Evolutionary conservation across 495 filamentous ascomycete species (phyloP).

Genomic region (Hapsidospora chrysogenum): DNA sequence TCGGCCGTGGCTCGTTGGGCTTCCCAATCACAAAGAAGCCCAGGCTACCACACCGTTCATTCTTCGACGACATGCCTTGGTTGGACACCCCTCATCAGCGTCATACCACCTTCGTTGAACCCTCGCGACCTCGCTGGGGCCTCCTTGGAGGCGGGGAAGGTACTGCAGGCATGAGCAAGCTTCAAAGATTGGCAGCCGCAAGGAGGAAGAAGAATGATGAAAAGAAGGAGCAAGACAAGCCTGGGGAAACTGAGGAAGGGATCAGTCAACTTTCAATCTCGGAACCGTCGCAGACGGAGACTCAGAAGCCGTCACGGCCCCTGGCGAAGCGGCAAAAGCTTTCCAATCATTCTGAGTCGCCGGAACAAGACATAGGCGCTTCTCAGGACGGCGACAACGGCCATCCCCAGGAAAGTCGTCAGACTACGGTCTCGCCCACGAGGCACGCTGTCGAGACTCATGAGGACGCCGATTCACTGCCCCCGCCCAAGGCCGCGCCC

Average conservation of each 20-base stretch:
- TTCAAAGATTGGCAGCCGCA: slow-evolving; percentile 76
- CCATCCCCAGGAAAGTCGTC: no score
- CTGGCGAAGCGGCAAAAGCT: slow-evolving; percentile 16
- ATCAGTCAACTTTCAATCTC: slow-evolving; percentile 11
- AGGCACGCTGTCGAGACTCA: no score
- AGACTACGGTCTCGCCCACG: no score
- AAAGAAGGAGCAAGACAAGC: slow-evolving; percentile 23
- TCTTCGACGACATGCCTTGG: slow-evolving; percentile 83
- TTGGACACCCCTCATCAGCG: slow-evolving; percentile 55
- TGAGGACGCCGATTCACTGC: no score
- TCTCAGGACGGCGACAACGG: no score
- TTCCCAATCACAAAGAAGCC: neutral
- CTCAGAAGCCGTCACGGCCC: slow-evolving; percentile 1
- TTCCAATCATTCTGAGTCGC: no score
- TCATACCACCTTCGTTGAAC: slow-evolving; percentile 48
- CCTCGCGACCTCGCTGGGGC: slow-evolving; percentile 40
- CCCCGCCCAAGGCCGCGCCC: slow-evolving; percentile 18
- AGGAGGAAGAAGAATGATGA: slow-evolving; percentile 72
- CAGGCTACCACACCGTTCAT: slow-evolving; percentile 11
- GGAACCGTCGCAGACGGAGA: neutral
- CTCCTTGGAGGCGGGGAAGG: slow-evolving; percentile 59
- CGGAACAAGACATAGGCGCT: no score
- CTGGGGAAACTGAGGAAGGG: slow-evolving; percentile 12
- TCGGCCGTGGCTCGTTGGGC: no score
- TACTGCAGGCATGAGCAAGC: slow-evolving; percentile 66